These are phyloP conservation scores for Diutina ranongensis DNA, from an alignment of 1,139 yeast genomes.

Conservation along the genomic window DNA sequence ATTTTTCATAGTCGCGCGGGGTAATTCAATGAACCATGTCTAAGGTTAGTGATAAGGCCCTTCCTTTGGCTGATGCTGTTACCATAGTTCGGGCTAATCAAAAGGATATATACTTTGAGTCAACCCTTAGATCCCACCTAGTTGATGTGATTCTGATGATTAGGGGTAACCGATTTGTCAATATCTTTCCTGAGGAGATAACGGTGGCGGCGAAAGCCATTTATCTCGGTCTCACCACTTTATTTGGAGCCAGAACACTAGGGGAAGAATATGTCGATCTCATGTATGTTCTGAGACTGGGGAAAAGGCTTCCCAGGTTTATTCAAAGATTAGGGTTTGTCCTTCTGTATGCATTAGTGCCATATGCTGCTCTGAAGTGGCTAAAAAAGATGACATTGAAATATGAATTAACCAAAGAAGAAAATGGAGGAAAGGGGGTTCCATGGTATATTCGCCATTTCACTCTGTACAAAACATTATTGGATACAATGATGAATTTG, in stretches of 20 bases:
- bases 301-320: slow-evolving; percentile 36
- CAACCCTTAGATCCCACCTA: slow-evolving; percentile 41
- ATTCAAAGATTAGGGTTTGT: slow-evolving; percentile 42
- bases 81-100: slow-evolving; percentile 70
- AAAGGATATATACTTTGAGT: slow-evolving; percentile 68
- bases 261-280: slow-evolving; percentile 94
- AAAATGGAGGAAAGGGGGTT: slow-evolving; percentile 9
- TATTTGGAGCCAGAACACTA: slow-evolving; percentile 65
- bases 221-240: slow-evolving; percentile 62
- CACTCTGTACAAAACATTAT: slow-evolving; percentile 29
- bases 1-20: slow-evolving; percentile 4
- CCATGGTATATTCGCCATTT: slow-evolving; percentile 14
- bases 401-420: slow-evolving; percentile 8
- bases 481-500: slow-evolving; percentile 45
- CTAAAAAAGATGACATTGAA: slow-evolving; percentile 17
- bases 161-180: slow-evolving; percentile 60
- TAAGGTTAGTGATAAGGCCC: slow-evolving; percentile 18
- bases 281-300: slow-evolving; percentile 48
- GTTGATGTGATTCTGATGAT: slow-evolving; percentile 43
- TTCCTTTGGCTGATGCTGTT: slow-evolving; percentile 39
- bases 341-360: slow-evolving; percentile 42
- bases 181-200: slow-evolving; percentile 53
- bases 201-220: slow-evolving; percentile 44
- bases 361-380: slow-evolving; percentile 34
- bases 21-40: slow-evolving; percentile 13